phyloP scores from a whole-genome alignment of 2,329 filamentous ascomycete species.

The Tolypocladium sp. region DNA sequence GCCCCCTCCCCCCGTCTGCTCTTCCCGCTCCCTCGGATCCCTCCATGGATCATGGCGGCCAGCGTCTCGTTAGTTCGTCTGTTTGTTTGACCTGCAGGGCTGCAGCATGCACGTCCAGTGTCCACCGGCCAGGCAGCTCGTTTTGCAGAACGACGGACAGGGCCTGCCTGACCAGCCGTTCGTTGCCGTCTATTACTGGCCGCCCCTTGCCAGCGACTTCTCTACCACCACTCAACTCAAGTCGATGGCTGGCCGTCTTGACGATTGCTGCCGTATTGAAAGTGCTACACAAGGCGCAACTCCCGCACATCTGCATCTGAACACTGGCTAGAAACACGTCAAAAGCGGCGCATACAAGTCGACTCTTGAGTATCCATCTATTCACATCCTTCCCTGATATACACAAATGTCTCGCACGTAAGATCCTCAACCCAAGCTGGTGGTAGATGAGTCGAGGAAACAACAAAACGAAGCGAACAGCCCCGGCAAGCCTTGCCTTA shows the following conservation, averaged over 20 bases:
- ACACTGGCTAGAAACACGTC: background rate
- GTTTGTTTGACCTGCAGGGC: background rate
- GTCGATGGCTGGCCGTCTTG: background rate
- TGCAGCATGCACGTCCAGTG: background rate
- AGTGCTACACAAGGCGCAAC: background rate
- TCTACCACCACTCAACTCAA: background rate
- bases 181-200: background rate
- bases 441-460: background rate
- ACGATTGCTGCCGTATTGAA: background rate
- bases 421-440: background rate
- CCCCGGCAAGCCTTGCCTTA: background rate
- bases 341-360: background rate
- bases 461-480: background rate
- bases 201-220: background rate
- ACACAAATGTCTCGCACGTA: background rate
- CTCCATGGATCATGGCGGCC: background rate
- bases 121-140: background rate
- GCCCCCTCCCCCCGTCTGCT: background rate
- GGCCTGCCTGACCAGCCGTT: background rate
- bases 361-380: background rate
- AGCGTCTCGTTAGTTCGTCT: background rate
- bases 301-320: background rate
- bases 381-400: background rate
- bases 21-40: background rate
- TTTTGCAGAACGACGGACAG: background rate